A percentile compares a stretch with the other conserved stretches of the same genome.
phyloP scores from a whole-genome alignment of 768 basidiomycete species.

The Lyophyllum semitale region DNA sequence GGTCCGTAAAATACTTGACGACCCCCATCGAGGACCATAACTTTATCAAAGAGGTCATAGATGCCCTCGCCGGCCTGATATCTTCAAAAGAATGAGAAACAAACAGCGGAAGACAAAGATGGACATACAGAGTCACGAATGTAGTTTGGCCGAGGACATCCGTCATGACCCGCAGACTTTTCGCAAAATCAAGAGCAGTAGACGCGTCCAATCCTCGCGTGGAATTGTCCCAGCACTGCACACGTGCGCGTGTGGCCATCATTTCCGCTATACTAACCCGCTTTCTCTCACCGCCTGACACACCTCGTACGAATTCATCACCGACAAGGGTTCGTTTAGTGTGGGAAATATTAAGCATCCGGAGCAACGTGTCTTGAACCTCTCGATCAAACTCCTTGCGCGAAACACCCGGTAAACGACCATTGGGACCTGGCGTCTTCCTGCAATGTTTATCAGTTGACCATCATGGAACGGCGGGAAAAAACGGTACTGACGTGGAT shows the following conservation, averaged over 20 bases:
- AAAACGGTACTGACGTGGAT: conserved; percentile 44
- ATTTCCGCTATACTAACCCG: conserved; percentile 84
- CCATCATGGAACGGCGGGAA: not conserved
- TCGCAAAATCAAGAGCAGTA: conserved; percentile 85
- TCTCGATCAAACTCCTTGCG: conserved; percentile 56
- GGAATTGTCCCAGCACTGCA: conserved; percentile 85
- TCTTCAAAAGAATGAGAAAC: conserved; percentile 24
- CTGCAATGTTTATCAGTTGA: conserved; percentile 21
- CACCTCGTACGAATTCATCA: conserved; percentile 82
- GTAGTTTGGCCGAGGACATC: conserved; percentile 81
- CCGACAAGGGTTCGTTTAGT: conserved; percentile 81
- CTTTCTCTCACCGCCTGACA: conserved; percentile 81
- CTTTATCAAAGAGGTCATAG: conserved; percentile 83
- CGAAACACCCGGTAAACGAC: conserved; percentile 68
- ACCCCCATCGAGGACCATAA: conserved; percentile 80
- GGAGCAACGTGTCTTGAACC: conserved; percentile 63
- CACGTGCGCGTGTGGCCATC: conserved; percentile 78
- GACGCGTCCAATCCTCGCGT: conserved; percentile 84
- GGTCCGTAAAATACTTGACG: conserved; percentile 83
- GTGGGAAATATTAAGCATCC: conserved; percentile 84
- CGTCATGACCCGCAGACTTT: conserved; percentile 78
- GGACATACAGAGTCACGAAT: conserved; percentile 70
- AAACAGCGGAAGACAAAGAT: not conserved
- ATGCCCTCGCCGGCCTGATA: conserved; percentile 85
- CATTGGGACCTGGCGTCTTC: conserved; percentile 74